Conservation (phyloP, 345 rosid species). For the Trapa incisa region DNA sequence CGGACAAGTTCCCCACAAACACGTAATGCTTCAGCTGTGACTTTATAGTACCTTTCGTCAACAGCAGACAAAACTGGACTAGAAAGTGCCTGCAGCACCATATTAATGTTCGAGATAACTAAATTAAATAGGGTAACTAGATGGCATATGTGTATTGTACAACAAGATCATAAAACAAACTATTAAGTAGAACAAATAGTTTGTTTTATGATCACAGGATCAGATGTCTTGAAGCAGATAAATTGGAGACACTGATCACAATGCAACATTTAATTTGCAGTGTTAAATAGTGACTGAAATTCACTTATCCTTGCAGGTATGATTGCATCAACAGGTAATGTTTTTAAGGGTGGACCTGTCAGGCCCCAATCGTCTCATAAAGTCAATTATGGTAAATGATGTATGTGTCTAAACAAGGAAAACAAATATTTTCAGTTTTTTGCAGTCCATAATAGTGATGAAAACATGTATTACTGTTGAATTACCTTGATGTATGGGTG, state of each 20-base stretch:
- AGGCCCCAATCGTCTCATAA: not conserved
- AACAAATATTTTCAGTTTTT: not conserved
- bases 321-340: not conserved
- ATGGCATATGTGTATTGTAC: too few relatives aligned
- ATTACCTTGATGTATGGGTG: slow-evolving; percentile 92
- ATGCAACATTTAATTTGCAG: not conserved
- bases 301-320: not conserved
- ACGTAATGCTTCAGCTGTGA: slow-evolving; percentile 97
- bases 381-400: not conserved
- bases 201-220: not conserved
- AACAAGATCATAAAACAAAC: too few relatives aligned
- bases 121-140: not conserved
- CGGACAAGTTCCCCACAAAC: slow-evolving; percentile 96
- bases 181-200: too few relatives aligned
- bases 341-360: not conserved
- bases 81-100: slow-evolving; percentile 60
- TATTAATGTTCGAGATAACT: not conserved
- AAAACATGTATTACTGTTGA: not conserved
- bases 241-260: not conserved
- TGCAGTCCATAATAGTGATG: not conserved
- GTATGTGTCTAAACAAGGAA: not conserved
- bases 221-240: not conserved
- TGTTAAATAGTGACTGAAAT: not conserved
- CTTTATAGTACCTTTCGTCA: slow-evolving; percentile 97
- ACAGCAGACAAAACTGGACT: slow-evolving; percentile 91